Conservation (phyloP, 345 rosid genomes). For the Conringia planisiliqua region DNA sequence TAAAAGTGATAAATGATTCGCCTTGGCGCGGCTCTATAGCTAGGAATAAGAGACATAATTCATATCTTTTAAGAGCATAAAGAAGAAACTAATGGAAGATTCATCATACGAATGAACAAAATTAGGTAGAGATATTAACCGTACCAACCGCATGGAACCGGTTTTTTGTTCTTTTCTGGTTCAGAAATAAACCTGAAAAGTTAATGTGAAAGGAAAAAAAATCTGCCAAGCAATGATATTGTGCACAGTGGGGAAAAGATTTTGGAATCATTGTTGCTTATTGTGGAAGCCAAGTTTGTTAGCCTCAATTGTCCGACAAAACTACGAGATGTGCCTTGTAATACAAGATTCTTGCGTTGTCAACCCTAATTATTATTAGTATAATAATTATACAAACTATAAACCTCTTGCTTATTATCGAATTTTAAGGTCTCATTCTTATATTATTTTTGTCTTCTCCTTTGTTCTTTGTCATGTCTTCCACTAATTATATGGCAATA, state of each 20-base stretch:
- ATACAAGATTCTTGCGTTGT: slow-evolving; percentile 19
- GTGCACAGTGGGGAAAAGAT: slow-evolving; percentile 17
- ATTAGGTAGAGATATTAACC: slow-evolving; percentile 19
- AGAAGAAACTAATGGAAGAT: slow-evolving; percentile 45
- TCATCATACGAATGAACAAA: slow-evolving; percentile 37
- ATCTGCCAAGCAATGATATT: slow-evolving; percentile 20
- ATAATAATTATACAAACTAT: background rate
- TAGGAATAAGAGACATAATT: background rate
- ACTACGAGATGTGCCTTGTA: slow-evolving; percentile 22
- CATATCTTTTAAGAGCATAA: slow-evolving; percentile 10
- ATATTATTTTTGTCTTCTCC: background rate
- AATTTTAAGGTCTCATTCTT: background rate
- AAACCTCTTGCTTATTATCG: background rate
- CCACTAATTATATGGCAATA: slow-evolving; percentile 16
- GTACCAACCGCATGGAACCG: slow-evolving; percentile 38
- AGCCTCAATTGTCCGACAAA: slow-evolving; percentile 9
- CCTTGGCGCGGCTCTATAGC: background rate
- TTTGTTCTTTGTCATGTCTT: slow-evolving; percentile 9
- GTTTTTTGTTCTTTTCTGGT: background rate
- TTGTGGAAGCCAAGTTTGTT: slow-evolving; percentile 35
- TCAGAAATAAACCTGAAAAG: background rate
- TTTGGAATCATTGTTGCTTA: slow-evolving; percentile 32
- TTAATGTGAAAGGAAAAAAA: slow-evolving; percentile 1
- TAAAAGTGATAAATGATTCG: background rate
- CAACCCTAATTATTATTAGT: slow-evolving; percentile 15